Conservation (phyloP, 768 basidiomycete species). For the Suillus discolor region DNA sequence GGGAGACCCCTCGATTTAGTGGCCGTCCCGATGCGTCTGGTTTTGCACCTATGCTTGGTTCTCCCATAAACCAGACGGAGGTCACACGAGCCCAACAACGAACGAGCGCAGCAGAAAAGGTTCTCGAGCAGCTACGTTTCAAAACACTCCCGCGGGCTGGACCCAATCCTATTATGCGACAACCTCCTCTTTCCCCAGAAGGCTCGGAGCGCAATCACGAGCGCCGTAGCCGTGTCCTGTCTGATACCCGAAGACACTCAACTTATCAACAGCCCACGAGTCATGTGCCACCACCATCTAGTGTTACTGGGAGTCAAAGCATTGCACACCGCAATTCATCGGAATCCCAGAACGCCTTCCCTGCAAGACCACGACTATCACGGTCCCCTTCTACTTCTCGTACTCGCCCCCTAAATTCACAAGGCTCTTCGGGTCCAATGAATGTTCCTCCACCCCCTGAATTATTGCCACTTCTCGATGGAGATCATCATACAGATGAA, state of each 20-base stretch:
- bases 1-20: conserved; percentile 20
- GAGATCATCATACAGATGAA: conserved; percentile 92
- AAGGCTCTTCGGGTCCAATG: conserved; percentile 26
- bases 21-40: conserved; percentile 26
- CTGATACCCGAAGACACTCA: conserved; percentile 30
- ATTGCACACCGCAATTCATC: background rate
- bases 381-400: conserved; percentile 62
- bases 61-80: conserved; percentile 38
- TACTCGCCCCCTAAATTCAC: conserved; percentile 26
- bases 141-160: conserved; percentile 55
- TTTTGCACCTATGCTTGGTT: conserved; percentile 23
- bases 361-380: conserved; percentile 42
- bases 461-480: conserved; percentile 69
- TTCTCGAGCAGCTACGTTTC: conserved; percentile 64
- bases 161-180: conserved; percentile 15
- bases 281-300: conserved; percentile 13
- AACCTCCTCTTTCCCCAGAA: conserved; percentile 24
- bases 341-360: background rate
- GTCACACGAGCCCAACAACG: conserved; percentile 41
- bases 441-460: conserved; percentile 48
- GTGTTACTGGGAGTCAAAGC: conserved; percentile 19
- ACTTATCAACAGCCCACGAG: conserved; percentile 18
- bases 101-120: conserved; percentile 68
- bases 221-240: conserved; percentile 28
- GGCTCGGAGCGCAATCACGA: conserved; percentile 18